Conservation (phyloP, 2,329 filamentous ascomycete species). For the Raffaelea albimanens region DNA sequence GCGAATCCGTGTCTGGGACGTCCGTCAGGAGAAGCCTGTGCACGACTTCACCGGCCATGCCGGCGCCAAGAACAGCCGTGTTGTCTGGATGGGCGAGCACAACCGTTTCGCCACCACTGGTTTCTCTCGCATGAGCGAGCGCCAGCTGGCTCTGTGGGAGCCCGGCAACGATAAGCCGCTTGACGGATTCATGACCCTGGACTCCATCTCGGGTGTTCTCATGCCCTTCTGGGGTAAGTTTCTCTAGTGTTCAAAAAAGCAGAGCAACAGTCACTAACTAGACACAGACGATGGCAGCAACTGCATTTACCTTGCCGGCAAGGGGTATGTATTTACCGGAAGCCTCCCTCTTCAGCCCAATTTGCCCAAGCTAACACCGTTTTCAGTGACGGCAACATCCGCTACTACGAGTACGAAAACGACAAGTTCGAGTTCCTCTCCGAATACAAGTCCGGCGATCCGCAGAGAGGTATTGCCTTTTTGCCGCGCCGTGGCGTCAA, state of each 20-base stretch:
- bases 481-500: constrained; percentile 92
- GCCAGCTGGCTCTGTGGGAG: constrained; percentile 94
- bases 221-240: constrained; percentile 91
- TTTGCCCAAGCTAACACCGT: too few relatives aligned
- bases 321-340: constrained; percentile 80
- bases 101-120: constrained; percentile 93
- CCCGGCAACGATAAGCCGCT: constrained; percentile 77
- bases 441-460: constrained; percentile 94
- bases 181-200: constrained; percentile 80
- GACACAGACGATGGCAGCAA: constrained; percentile 73
- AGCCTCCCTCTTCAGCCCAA: background rate
- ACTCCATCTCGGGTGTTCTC: constrained; percentile 94
- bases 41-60: constrained; percentile 79
- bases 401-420: constrained; percentile 97
- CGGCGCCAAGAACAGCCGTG: constrained; percentile 94
- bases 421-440: constrained; percentile 97
- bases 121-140: constrained; percentile 97
- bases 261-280: background rate
- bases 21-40: constrained; percentile 78
- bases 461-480: constrained; percentile 90
- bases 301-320: constrained; percentile 91
- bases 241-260: too few relatives aligned
- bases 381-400: constrained; percentile 87
- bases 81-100: constrained; percentile 94
- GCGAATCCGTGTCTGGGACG: constrained; percentile 96